Base-by-base conservation (phyloP, 805 yeast species). In the Pichia heedii region DNA sequence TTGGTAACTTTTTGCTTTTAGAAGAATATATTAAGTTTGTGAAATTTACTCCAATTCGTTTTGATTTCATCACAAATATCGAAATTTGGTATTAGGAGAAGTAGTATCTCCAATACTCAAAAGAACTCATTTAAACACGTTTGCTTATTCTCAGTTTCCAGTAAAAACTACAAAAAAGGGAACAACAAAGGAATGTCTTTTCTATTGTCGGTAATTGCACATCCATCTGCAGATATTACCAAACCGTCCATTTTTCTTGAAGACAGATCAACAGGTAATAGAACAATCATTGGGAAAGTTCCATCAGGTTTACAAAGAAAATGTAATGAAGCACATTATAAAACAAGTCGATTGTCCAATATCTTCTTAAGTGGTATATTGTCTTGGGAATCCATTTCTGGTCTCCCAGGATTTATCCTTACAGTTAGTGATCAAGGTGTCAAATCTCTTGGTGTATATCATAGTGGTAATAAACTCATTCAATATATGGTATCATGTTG, bases 221-320 rank as follows among this genome's bases (percentile, higher is more conserved):
- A 81, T 58, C 79, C 81, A 13, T 76, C 86, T 0, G 62, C 74
- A 22, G 90, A 83, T 50, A 65, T 79, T 1, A 54, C 58, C 21
- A 76, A 74, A 49, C 85, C 89, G 0, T 61, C 77, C 26, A 56
- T 81, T 13, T 61, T 77, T 54, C 60, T 83, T 37, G 53, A 55
- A 33, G 60, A 77, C 55, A 65, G 67, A 27, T 67, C 75, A 10
- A 60, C 70, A 16, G 84, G 86, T 5, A 61, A 63, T 41, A 59
- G 74, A 45, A 84, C 78, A 52, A 61, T 88, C 37, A 73, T 90
- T 55, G 98, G 97, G 3, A 78, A 79, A 43, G 61, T 85, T 3
- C 76, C 90, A 4, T 97, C 89, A 58, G 97, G 97, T 3, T 65
- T 86, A 1, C 98, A 90, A 59, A 67, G 98, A 54, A 65, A 75